These are phyloP conservation scores for Chlamydomonas reinhardtii DNA, from an alignment of 163 green algal species.

Conservation along the genomic window DNA sequence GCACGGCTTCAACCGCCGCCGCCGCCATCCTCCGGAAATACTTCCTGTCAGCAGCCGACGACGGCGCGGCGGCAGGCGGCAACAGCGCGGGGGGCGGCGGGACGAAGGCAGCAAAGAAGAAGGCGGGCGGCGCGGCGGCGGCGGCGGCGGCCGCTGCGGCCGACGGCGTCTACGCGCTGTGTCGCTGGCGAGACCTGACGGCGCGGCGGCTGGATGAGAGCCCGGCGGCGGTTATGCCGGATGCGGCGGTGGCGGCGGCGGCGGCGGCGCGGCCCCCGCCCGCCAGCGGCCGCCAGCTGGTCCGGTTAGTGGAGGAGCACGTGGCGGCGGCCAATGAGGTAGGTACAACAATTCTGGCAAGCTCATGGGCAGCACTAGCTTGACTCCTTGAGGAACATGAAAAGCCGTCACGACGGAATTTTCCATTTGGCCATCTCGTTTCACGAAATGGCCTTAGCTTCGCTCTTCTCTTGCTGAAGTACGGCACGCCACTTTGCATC, in stretches of 20 bases:
- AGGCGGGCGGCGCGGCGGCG: background rate
- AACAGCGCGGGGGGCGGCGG: background rate
- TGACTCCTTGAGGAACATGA: too few species aligned
- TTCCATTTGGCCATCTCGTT: too few species aligned
- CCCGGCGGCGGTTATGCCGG: conserved; percentile 11
- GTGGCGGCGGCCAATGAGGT: conserved; percentile 19
- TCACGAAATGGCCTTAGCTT: too few species aligned
- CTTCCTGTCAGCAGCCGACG: background rate
- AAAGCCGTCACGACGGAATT: too few species aligned
- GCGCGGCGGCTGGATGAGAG: conserved; percentile 20
- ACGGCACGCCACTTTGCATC: too few species aligned
- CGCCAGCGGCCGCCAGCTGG: background rate
- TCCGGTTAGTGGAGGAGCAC: background rate
- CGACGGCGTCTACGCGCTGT: conserved; percentile 21
- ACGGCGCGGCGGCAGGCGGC: background rate
- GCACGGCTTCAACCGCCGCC: conserved; percentile 11
- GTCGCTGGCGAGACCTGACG: conserved; percentile 37
- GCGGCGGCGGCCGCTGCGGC: background rate
- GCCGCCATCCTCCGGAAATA: conserved; percentile 22
- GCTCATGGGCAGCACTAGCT: too few species aligned
- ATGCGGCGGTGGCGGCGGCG: conserved; percentile 39
- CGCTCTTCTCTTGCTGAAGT: too few species aligned
- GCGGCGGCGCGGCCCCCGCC: conserved; percentile 13
- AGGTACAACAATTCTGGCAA: background rate
- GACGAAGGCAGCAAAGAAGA: background rate